Percentiles rank a stretch among this genome's conserved stretches.
Evolutionary conservation across 345 rosid species (phyloP).

Genomic region (Firmiana major): DNA sequence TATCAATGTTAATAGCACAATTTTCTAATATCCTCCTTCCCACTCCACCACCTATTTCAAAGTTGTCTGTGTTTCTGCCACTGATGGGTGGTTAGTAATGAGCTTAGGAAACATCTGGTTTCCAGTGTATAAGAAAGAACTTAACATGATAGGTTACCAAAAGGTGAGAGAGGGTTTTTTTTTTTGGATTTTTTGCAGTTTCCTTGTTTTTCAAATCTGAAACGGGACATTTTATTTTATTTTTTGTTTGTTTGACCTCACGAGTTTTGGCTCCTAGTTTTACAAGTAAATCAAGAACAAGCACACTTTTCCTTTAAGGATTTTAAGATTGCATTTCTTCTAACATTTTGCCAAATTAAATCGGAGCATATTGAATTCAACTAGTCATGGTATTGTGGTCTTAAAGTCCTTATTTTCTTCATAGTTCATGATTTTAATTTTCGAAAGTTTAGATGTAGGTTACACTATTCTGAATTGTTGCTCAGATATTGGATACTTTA

Average conservation of each 20-base stretch:
- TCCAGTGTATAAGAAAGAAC: not conserved
- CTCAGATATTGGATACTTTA: not conserved
- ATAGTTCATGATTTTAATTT: not conserved
- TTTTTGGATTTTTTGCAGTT: too few relatives aligned
- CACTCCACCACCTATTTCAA: not conserved
- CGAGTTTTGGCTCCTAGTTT: not conserved
- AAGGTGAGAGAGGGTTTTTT: not conserved
- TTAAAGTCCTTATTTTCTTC: not conserved
- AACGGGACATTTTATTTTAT: not conserved
- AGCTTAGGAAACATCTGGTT: not conserved
- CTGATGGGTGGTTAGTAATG: not conserved
- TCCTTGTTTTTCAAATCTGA: not conserved
- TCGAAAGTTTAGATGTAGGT: not conserved
- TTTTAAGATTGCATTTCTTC: too few relatives aligned
- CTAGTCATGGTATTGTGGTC: not conserved
- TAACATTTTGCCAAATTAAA: not conserved
- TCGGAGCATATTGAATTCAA: not conserved
- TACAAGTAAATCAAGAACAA: not conserved
- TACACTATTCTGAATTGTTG: not conserved
- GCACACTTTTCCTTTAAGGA: not conserved
- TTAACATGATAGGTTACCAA: not conserved
- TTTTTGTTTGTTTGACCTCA: not conserved
- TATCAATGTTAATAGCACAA: not conserved
- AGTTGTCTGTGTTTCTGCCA: not conserved
- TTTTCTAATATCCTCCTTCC: not conserved